Evolutionary conservation across 441 rosid species (phyloP).

Genomic region (Adansonia grandidieri): DNA sequence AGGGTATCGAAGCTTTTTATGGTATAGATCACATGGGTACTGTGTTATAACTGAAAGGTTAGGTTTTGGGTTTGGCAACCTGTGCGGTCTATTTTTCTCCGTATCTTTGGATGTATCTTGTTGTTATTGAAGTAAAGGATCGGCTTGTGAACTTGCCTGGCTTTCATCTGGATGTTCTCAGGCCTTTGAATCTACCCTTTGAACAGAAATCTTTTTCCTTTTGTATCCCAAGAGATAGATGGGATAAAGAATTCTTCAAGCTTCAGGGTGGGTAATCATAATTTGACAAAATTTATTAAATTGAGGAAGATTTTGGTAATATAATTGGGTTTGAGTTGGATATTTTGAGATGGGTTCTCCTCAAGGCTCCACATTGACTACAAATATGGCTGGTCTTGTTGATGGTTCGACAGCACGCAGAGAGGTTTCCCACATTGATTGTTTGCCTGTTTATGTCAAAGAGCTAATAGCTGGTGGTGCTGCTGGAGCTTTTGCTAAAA

Average conservation of each 20-base stretch:
- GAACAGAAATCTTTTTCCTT: constrained; percentile 39
- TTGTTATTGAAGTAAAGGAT: constrained; percentile 45
- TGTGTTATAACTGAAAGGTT: constrained; percentile 34
- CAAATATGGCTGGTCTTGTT: constrained; percentile 64
- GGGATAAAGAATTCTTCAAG: constrained; percentile 76
- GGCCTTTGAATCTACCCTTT: constrained; percentile 50
- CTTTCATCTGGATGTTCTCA: constrained; percentile 60
- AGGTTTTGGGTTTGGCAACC: constrained; percentile 35
- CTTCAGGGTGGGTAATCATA: constrained; percentile 57
- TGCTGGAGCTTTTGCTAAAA: constrained; percentile 95
- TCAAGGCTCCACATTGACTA: constrained; percentile 68
- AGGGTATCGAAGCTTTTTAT: constrained; percentile 21
- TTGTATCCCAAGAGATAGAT: constrained; percentile 73
- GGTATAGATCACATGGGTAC: constrained; percentile 35
- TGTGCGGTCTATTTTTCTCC: constrained; percentile 30
- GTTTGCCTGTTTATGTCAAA: constrained; percentile 78
- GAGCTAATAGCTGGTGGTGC: constrained; percentile 96
- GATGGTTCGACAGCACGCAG: constrained; percentile 50
- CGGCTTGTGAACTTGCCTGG: constrained; percentile 65
- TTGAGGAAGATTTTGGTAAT: constrained; percentile 23
- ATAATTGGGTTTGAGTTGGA: constrained; percentile 23
- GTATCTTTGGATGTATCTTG: constrained; percentile 74
- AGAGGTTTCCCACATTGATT: constrained; percentile 51
- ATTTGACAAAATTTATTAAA: neutral
- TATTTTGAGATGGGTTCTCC: constrained; percentile 58